Base-by-base conservation (phyloP, 306 rosid genomes). In the Parietaria judaica region DNA sequence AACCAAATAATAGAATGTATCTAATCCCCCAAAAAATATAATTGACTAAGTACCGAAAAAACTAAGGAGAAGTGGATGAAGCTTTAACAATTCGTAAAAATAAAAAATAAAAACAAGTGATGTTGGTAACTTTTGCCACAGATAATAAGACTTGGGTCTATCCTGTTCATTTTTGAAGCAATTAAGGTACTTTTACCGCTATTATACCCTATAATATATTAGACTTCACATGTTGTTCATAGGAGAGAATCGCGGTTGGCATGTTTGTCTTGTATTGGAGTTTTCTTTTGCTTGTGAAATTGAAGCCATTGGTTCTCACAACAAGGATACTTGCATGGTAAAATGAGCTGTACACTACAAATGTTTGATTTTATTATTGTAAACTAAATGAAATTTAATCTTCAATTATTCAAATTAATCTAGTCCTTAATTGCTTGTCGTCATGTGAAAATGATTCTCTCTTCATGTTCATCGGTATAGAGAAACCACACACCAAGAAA, bases 191-290 rank as follows among this genome's bases (percentile, higher is more conserved):
- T 6, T n/a, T 14, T 1, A 6, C 37, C 9, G 8, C 1, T 11
- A 55, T 7, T 23, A 23, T 0, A 23, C 31, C 31, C 31, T 23
- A 23, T 1, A 23, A 15, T 3, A 15, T 56, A 41, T 5, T 11
- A 11, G 3, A 49, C 11, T 73, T 62, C 44, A 11, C 54, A 14
- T 68, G 72, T 77, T 68, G 72, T 77, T 75, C 36, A 36, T 23
- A 49, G n/a, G 80, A 73, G 78, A 56, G 70, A 73, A 78, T 47
- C 71, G 75, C 63, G 79, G 80, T 60, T 69, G 83, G 56, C 31
- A 80, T 76, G 81, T 71, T 78, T 80, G 83, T 72, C 72, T 49
- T 49, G 14, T 59, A 34, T 48, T 44, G 36, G 31, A 7, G 11
- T 58, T 36, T 36, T 41, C 23, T 11, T 71, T 31, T 9, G 56